Percentiles rank a stretch among this genome's conserved stretches.
phyloP scores from a whole-genome alignment of 768 basidiomycete genomes.

The Agaricus subrufescens region DNA sequence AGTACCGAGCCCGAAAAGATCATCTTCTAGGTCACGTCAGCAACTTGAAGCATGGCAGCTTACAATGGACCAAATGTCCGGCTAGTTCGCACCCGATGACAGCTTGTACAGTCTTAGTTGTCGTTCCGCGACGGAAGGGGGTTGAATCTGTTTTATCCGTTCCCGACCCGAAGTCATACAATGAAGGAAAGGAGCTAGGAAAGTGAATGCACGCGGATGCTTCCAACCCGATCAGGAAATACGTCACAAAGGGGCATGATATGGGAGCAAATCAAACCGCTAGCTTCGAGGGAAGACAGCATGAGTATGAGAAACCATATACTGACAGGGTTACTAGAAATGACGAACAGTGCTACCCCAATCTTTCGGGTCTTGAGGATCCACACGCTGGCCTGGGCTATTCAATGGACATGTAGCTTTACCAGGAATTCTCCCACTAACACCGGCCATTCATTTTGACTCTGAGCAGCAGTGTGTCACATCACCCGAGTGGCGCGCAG shows the following conservation, averaged over 20 bases:
- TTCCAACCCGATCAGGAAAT: conserved; percentile 1
- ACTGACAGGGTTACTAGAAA: background rate
- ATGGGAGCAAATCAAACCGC: background rate
- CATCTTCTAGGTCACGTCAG: conserved; percentile 1
- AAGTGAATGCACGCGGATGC: conserved; percentile 1
- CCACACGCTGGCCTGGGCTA: no score
- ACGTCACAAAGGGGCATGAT: background rate
- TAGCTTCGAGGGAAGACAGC: background rate
- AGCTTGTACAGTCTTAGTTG: background rate
- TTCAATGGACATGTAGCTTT: no score
- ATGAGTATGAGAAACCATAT: conserved; percentile 8
- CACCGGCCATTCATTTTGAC: no score
- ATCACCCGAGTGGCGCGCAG: background rate
- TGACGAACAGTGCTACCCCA: background rate
- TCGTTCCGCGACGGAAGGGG: background rate
- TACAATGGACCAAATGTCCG: conserved; percentile 1
- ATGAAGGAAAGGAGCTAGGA: background rate
- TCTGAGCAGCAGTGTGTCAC: no score
- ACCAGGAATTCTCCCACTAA: no score
- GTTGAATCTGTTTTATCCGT: background rate
- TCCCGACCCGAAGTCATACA: background rate
- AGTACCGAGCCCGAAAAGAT: background rate
- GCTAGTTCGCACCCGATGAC: background rate
- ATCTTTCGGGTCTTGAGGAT: no score
- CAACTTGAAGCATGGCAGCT: background rate